Evolutionary conservation across 2,329 filamentous ascomycete species (phyloP).

Genomic region (Cladorrhinum sp.): DNA sequence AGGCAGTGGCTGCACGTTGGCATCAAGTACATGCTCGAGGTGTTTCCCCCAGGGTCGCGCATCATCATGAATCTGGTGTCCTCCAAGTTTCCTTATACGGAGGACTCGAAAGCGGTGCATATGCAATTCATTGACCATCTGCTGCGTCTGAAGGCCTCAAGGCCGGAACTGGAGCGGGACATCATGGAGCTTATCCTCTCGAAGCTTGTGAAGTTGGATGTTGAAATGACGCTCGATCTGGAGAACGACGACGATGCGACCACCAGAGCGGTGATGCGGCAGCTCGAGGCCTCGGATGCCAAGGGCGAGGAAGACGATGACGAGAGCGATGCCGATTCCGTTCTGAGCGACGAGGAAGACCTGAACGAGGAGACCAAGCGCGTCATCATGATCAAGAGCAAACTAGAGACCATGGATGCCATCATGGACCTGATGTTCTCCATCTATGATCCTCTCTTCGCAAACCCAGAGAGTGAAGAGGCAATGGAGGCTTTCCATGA

Average conservation of each 20-base stretch:
- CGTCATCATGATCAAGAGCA: slow-evolving; percentile 71
- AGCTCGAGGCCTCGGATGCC: slow-evolving; percentile 40
- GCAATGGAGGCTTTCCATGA: slow-evolving; percentile 73
- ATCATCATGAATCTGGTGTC: slow-evolving; percentile 66
- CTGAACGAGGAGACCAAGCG: slow-evolving; percentile 60
- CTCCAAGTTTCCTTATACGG: slow-evolving; percentile 70
- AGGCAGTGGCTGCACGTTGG: slow-evolving; percentile 72
- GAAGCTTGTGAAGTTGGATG: slow-evolving; percentile 87
- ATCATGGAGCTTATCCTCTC: slow-evolving; percentile 81
- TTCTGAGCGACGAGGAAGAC: slow-evolving; percentile 66
- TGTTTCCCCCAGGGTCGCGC: slow-evolving; percentile 75
- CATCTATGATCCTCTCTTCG: slow-evolving; percentile 73
- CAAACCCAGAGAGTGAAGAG: slow-evolving; percentile 62
- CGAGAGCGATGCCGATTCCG: slow-evolving; percentile 67
- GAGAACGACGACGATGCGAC: slow-evolving; percentile 90
- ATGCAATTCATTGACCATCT: slow-evolving; percentile 87
- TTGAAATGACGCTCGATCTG: slow-evolving; percentile 89
- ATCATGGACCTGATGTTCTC: slow-evolving; percentile 86
- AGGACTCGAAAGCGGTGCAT: slow-evolving; percentile 74
- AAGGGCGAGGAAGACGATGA: slow-evolving; percentile 51
- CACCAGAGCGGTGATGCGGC: slow-evolving; percentile 67
- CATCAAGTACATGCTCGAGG: slow-evolving; percentile 70
- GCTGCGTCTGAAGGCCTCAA: slow-evolving; percentile 71
- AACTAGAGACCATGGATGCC: slow-evolving; percentile 86
- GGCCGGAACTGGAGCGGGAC: slow-evolving; percentile 72